Conservation (phyloP, 2,329 filamentous ascomycete genomes). For the Paramyrothecium roridum region DNA sequence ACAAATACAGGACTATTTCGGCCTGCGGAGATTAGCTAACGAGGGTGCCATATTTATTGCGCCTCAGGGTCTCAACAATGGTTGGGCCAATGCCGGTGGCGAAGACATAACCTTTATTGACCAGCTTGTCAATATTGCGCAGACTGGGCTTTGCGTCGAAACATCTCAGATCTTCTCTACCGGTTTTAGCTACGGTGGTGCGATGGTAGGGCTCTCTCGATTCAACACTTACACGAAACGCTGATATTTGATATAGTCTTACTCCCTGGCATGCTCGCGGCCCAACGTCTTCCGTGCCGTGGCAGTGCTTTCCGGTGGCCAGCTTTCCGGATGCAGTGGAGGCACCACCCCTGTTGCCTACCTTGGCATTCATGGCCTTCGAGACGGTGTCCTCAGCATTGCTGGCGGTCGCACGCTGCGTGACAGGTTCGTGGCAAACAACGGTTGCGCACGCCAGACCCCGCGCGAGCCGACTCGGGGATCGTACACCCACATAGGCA, state of each 20-base stretch:
- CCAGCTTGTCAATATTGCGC: conserved; percentile 30
- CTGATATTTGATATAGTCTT: conserved; percentile 12
- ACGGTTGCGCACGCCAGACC: conserved; percentile 27
- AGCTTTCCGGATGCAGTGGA: conserved; percentile 30
- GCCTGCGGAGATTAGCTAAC: conserved; percentile 29
- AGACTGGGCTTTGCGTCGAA: conserved; percentile 38
- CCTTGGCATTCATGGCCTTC: conserved; percentile 34
- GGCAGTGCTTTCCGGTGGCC: conserved; percentile 28
- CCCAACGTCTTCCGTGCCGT: conserved; percentile 30
- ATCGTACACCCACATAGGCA: conserved; percentile 15
- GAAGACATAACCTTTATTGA: conserved; percentile 39
- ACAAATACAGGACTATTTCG: conserved; percentile 32
- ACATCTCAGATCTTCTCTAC: conserved; percentile 36
- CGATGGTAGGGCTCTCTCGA: conserved; percentile 28
- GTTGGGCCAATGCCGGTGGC: conserved; percentile 38
- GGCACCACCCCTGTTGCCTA: conserved; percentile 34
- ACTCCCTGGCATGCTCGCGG: conserved; percentile 32
- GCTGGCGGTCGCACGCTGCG: conserved; percentile 27
- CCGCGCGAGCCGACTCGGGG: conserved; percentile 17
- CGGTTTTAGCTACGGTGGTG: conserved; percentile 40
- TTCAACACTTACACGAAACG: background rate
- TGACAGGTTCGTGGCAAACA: conserved; percentile 33
- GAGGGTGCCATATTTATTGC: conserved; percentile 39
- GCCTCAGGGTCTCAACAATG: conserved; percentile 35
- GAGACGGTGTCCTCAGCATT: conserved; percentile 33